Percentiles rank a stretch among this genome's conserved stretches.
Conservation (phyloP, 305 asterid species). For the Fraxinus dipetala region DNA sequence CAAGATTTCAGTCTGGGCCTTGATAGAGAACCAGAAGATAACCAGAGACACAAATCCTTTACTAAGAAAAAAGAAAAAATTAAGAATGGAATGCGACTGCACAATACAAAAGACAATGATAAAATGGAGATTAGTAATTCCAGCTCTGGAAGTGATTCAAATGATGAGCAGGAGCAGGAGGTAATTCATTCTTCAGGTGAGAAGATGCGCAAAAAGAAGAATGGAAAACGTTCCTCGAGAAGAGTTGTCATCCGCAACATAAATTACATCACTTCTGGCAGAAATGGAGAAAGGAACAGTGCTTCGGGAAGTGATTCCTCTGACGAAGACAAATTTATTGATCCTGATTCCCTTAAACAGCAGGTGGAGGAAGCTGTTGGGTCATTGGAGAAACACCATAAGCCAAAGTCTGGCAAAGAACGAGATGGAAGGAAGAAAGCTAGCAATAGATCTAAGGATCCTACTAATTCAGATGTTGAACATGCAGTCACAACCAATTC, state of each 20-base stretch:
- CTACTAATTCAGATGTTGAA: conserved; percentile 26
- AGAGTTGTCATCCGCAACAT: conserved; percentile 83
- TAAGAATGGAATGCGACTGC: conserved; percentile 11
- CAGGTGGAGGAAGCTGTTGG: conserved; percentile 64
- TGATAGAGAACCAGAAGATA: conserved; percentile 30
- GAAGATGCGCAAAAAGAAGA: conserved; percentile 35
- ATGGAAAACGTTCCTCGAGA: conserved; percentile 43
- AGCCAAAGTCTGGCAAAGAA: conserved; percentile 35
- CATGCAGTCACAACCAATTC: conserved; percentile 26
- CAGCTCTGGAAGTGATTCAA: conserved; percentile 36
- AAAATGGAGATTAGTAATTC: conserved; percentile 26
- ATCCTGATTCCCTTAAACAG: conserved; percentile 48
- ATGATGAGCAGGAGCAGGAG: conserved; percentile 35
- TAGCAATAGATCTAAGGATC: conserved; percentile 22
- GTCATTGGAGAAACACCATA: conserved; percentile 51
- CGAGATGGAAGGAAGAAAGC: conserved; percentile 41
- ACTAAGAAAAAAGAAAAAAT: conserved; percentile 36
- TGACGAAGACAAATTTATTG: conserved; percentile 45
- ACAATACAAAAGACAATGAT: conserved; percentile 19
- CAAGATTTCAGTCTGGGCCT: conserved; percentile 36
- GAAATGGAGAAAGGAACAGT: conserved; percentile 38
- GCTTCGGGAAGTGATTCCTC: conserved; percentile 41
- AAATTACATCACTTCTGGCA: conserved; percentile 62
- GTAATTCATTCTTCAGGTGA: conserved; percentile 26
- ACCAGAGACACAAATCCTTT: conserved; percentile 27